phyloP scores from a whole-genome alignment of 306 rosid genomes.

The Malus orientalis region DNA sequence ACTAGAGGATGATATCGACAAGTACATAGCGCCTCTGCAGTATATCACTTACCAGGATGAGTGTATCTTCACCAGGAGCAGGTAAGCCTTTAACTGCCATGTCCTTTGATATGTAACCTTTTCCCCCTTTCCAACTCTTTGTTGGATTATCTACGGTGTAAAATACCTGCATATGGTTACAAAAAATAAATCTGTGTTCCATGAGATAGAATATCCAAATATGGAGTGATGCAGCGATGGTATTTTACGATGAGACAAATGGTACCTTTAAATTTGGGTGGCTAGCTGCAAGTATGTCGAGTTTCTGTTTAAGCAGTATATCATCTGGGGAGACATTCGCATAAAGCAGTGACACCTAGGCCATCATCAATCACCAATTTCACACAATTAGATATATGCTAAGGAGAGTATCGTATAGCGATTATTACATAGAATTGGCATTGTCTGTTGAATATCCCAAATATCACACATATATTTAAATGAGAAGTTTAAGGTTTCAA shows the following conservation, averaged over 20 bases:
- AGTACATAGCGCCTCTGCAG: background rate
- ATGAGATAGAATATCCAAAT: background rate
- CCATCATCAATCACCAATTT: conserved; percentile 21
- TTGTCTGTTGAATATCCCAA: background rate
- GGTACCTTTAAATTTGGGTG: conserved; percentile 89
- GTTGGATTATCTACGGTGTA: conserved; percentile 83
- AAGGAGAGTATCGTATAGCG: background rate
- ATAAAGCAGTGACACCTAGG: conserved; percentile 79
- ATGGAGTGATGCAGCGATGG: background rate
- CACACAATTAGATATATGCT: background rate
- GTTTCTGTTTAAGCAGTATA: conserved; percentile 89
- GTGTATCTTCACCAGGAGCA: conserved; percentile 60
- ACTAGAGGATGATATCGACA: background rate
- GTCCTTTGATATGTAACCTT: conserved; percentile 77
- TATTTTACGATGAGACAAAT: background rate
- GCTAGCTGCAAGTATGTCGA: conserved; percentile 66
- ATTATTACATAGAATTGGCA: background rate
- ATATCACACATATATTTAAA: background rate
- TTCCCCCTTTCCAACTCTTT: conserved; percentile 86
- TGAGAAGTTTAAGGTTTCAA: background rate
- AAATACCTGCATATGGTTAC: conserved; percentile 41
- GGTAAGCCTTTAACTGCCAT: conserved; percentile 87
- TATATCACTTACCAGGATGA: conserved; percentile 69
- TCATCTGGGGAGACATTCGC: conserved; percentile 89
- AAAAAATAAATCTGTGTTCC: background rate